These are phyloP conservation scores for Citrus australasica DNA, from an alignment of 345 rosid species.

Conservation along the genomic window DNA sequence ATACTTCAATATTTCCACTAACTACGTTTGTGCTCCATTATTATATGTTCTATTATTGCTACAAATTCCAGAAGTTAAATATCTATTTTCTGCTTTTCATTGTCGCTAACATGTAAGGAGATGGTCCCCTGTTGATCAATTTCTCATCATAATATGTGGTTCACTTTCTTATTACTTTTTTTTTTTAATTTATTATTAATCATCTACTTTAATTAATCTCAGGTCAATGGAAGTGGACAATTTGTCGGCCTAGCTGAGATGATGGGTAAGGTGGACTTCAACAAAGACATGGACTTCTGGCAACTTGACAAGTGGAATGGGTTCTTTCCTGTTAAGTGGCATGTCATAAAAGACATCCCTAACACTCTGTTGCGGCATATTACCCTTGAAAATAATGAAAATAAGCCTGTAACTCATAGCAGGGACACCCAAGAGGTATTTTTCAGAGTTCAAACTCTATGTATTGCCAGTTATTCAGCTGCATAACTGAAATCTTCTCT, in stretches of 20 bases:
- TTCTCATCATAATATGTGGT: neutral
- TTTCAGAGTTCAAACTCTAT: neutral
- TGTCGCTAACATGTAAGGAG: no score
- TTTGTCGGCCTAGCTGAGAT: constrained; percentile 84
- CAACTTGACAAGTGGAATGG: constrained; percentile 80
- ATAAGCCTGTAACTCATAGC: constrained; percentile 60
- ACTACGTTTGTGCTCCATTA: neutral
- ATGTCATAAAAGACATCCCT: constrained; percentile 66
- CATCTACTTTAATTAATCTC: constrained; percentile 13
- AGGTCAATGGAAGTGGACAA: constrained; percentile 88
- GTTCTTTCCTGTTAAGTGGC: constrained; percentile 79
- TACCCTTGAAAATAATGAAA: constrained; percentile 62
- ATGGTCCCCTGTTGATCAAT: neutral
- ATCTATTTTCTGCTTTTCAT: no score
- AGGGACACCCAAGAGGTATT: constrained; percentile 81
- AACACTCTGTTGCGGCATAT: constrained; percentile 62
- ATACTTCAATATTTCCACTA: neutral
- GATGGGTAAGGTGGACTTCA: constrained; percentile 66
- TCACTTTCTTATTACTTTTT: neutral
- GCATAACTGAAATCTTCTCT: neutral
- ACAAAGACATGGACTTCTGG: constrained; percentile 80
- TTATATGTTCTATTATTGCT: neutral
- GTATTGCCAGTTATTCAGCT: neutral
- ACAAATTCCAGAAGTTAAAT: no score
- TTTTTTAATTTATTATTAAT: neutral